Base-by-base conservation (phyloP, 306 rosid species). In the Cicer yamashitae region DNA sequence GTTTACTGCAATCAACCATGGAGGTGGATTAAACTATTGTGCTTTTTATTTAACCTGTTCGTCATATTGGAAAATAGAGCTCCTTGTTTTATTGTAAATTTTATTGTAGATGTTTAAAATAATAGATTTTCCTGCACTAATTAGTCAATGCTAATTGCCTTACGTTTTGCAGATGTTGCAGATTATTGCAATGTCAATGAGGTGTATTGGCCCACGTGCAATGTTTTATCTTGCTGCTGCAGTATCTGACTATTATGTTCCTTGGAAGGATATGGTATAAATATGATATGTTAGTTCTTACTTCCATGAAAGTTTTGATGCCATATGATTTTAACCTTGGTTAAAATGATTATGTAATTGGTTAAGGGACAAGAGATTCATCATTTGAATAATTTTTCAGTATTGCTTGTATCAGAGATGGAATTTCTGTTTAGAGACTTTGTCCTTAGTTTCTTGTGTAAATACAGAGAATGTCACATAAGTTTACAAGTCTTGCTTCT, bases 181-280 rank as follows among this genome's bases (percentile, higher is more conserved):
- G 79, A 76, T 89, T 58, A 77, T 88, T 79, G 90, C 90, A 7
- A 52, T 60, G 37, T 86, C 96, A 74, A 13, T 80, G 81, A 82
- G 82, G 71, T 64, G 83, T 67, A 66, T 88, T 18, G 93, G 96
- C 39, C 80, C 86, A 12, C 69, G 80, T 67, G 91, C 86, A 77
- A 81, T 94, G 81, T 88, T 90, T 88, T 94, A 90, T 87, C 97
- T 94, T 76, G 97, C 96, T 43, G 99, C 99, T 69, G 99, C 99
- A 43, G 97, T 86, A 67, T 90, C 99, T 20, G 97, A 92, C 84
- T 94, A 63, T 78, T 94, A 94, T 76, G 96, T 91, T 76, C 99
- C 97, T 72, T 94, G 96, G 99, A 77, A 84, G 79, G 93, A 91
- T 84, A 94, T 94, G 99, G 99, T 94, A 89, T 80, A 72, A 60